Percentiles rank a stretch among this genome's conserved stretches.
Conservation (phyloP, 1,139 yeast species). For the Yamadazyma diospyri region DNA sequence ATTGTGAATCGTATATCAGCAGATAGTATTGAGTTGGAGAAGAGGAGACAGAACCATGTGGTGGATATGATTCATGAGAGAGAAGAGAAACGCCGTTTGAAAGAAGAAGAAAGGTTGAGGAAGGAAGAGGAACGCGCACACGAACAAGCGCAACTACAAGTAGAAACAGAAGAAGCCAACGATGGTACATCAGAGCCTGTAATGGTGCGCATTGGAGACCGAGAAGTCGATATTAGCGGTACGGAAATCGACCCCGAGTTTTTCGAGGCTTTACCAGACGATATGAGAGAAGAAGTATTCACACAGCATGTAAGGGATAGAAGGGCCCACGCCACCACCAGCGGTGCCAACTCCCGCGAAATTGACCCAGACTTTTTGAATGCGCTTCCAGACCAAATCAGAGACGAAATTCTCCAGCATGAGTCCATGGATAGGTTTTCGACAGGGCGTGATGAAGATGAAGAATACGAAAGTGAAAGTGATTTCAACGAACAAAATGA, state of each 20-base stretch:
- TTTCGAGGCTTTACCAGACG: conserved; percentile 86
- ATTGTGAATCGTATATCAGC: conserved; percentile 53
- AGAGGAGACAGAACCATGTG: conserved; percentile 26
- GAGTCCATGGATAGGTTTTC: conserved; percentile 51
- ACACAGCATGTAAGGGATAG: conserved; percentile 79
- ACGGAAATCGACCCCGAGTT: conserved; percentile 93
- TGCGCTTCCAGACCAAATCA: conserved; percentile 72
- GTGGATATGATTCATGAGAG: conserved; percentile 30
- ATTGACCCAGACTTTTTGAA: conserved; percentile 79
- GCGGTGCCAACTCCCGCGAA: conserved; percentile 51
- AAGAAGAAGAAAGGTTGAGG: conserved; percentile 32
- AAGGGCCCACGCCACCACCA: conserved; percentile 49
- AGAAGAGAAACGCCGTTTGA: conserved; percentile 20
- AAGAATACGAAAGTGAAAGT: conserved; percentile 17
- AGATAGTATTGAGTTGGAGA: conserved; percentile 39
- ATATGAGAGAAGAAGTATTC: conserved; percentile 88
- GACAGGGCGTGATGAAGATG: conserved; percentile 25
- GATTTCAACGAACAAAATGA: conserved; percentile 10
- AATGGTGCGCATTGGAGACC: conserved; percentile 71
- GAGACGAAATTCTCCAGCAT: conserved; percentile 71
- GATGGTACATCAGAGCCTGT: conserved; percentile 43
- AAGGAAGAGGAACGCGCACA: conserved; percentile 35
- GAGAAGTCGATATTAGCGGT: conserved; percentile 81
- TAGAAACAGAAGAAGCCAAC: conserved; percentile 20
- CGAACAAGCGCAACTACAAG: conserved; percentile 20